These are phyloP conservation scores for Salix caprea DNA, from an alignment of 345 rosid species.

Conservation along the genomic window DNA sequence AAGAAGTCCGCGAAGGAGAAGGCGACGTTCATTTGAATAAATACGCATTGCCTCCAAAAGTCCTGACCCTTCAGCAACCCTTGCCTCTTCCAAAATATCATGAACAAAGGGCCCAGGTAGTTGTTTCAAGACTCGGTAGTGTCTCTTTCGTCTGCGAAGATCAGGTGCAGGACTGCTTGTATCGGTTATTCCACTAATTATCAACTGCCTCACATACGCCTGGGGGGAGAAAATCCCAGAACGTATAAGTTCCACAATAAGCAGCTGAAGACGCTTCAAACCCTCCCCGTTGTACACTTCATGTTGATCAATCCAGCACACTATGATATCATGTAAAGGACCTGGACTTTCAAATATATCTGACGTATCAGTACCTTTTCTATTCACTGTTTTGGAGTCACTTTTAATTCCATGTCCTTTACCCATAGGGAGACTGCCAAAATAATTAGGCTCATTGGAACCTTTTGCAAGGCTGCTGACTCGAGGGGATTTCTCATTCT, in stretches of 20 bases:
- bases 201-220: slow-evolving; percentile 87
- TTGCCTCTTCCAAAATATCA: slow-evolving; percentile 61
- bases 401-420: slow-evolving; percentile 29
- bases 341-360: slow-evolving; percentile 87
- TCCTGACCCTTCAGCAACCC: slow-evolving; percentile 52
- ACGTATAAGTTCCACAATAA: slow-evolving; percentile 67
- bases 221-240: slow-evolving; percentile 85
- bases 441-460: slow-evolving; percentile 25
- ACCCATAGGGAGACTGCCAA: slow-evolving; percentile 29
- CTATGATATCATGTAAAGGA: slow-evolving; percentile 85
- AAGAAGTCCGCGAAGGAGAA: slow-evolving; percentile 59
- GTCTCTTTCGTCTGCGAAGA: slow-evolving; percentile 60
- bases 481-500: slow-evolving; percentile 37
- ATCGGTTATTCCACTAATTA: slow-evolving; percentile 86
- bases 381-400: slow-evolving; percentile 15
- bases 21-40: slow-evolving; percentile 78
- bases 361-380: slow-evolving; percentile 21
- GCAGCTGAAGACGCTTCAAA: slow-evolving; percentile 63
- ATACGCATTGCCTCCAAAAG: slow-evolving; percentile 58
- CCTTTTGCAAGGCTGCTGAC: slow-evolving; percentile 28
- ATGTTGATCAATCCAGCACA: slow-evolving; percentile 98
- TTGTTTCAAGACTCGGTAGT: slow-evolving; percentile 72
- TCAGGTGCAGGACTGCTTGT: slow-evolving; percentile 41
- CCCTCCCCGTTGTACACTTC: slow-evolving; percentile 74
- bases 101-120: slow-evolving; percentile 65